Base-by-base conservation (phyloP, 192 early-diverging fungal species). In the Rhizophagus prolifer region DNA sequence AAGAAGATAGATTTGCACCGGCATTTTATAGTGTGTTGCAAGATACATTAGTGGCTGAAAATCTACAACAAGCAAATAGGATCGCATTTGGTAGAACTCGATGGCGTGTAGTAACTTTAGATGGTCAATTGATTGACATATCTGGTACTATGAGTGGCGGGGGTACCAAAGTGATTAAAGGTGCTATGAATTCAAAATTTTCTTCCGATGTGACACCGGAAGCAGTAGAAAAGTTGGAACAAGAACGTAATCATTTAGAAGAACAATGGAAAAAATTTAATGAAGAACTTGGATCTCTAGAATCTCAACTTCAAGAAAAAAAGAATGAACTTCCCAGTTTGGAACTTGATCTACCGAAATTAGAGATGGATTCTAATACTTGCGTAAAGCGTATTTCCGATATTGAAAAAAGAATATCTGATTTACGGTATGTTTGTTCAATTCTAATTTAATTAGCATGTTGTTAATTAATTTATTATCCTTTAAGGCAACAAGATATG, bases 71-170 rank as follows among this genome's bases (percentile, higher is more conserved):
- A 78, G 98, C 95, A 12, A 95, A 95, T 74, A 83, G 88, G 36
- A 92, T 99, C 58, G 96, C 98, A 0, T 99, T 90, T 78, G 92
- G 93, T n/a, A 73, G 75, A 36, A 85, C 84, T 30, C 88, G 95
- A n/a, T 93, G 90, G 87, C 89, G 97, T 36, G 96, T 98, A 9
- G 98, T 99, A 7, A 98, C 95, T 1, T 80, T 99, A 54, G 93
- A 93, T 65, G 97, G 98, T 3, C 88, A 95, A 65, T 81, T 98
- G 62, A 95, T 99, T 71, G 97, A 98, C 74, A 88, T 88, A 26
- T 90, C 91, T 8, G 97, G 98, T 78, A 92, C 96, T 9, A 95
- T 99, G 94, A 91, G 90, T 41, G 97, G 97, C 75, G 98, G 96
- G 65, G 97, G 96, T 25, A 88, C 76, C 14, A 85, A 86, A 64